phyloP scores from a whole-genome alignment of 257 asterid genomes.

The Schizonepeta tenuifolia region DNA sequence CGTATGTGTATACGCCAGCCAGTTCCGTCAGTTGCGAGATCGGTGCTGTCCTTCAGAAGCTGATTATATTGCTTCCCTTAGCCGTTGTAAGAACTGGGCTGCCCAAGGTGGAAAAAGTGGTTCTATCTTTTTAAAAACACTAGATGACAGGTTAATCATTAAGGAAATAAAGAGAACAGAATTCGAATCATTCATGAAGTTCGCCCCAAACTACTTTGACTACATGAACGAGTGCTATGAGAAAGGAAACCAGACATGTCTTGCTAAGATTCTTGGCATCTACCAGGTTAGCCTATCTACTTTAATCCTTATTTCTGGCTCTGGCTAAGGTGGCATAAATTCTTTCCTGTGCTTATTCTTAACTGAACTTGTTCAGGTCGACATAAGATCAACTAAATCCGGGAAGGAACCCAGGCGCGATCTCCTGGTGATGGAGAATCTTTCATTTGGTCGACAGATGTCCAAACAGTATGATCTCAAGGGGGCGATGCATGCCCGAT shows the following conservation, averaged over 20 bases:
- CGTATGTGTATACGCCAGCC: conserved; percentile 63
- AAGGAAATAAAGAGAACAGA: conserved; percentile 87
- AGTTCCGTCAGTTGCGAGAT: conserved; percentile 68
- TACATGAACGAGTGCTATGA: conserved; percentile 85
- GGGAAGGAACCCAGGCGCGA: conserved; percentile 84
- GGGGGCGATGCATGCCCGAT: conserved; percentile 88
- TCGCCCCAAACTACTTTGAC: conserved; percentile 70
- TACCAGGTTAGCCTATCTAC: conserved; percentile 71
- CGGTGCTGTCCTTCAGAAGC: conserved; percentile 85
- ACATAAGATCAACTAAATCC: conserved; percentile 53
- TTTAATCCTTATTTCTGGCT: not conserved
- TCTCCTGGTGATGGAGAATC: conserved; percentile 97
- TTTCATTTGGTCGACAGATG: conserved; percentile 75
- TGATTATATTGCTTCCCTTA: conserved; percentile 78
- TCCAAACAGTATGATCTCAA: conserved; percentile 86
- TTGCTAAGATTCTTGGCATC: conserved; percentile 91
- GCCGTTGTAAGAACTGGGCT: conserved; percentile 91
- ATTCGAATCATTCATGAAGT: conserved; percentile 81
- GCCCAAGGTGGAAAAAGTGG: conserved; percentile 98
- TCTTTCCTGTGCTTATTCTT: not conserved
- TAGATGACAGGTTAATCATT: conserved; percentile 85
- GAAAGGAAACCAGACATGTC: conserved; percentile 85
- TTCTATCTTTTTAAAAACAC: conserved; percentile 87
- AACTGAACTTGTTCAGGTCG: conserved; percentile 51
- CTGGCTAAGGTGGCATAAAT: not conserved